Evolutionary conservation across 2,329 filamentous ascomycete species (phyloP), one percentile per base, ranked within the genome.

Genomic region (Lasiodiplodia sp.): DNA sequence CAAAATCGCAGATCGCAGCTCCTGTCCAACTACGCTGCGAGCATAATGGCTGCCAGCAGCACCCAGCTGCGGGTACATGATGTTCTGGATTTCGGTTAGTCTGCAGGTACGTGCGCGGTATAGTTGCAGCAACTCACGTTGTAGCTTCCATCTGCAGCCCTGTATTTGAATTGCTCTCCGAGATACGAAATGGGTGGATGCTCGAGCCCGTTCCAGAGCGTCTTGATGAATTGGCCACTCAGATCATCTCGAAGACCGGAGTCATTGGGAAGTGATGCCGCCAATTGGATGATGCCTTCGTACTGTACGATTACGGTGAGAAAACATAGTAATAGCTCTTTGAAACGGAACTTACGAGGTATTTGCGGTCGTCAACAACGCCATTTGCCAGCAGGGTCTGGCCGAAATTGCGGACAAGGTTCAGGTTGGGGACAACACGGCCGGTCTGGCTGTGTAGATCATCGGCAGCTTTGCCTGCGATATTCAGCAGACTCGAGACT

Each of bases 41-140:
- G 89, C 89, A 71, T 91, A 91, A 0, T 87, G 83, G 40, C 85
- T 86, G 23, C 85, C 85, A 12, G 89, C 87, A 62, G 82, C 83
- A 1, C 89, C 89, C 47, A 92, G 79, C 62, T 87, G 81, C 2
- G 89, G 89, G 71, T 84, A 81, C 49, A 87, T 80, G 68, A 87
- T 82, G 72, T 87, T 91, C 58, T 63, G 23, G 3, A 25, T 8
- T 11, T 8, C 10, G 7, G 40, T 63, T 80, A 88, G 83, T 70
- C 78, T 77, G 64, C 75, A 78, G 8, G n/a, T 25, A 11, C 56
- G 56, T 51, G 25, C 23, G 25, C 2, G 3, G 18, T 1, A 28
- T 12, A 34, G 38, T 38, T 52, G 44, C 52, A 62, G n/a, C 14
- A 11, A 31, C 58, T 6, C 18, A 23, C 58, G 72, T 82, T 82